Base-by-base conservation (phyloP, 257 asterid species). In the Solanum dulcamara region DNA sequence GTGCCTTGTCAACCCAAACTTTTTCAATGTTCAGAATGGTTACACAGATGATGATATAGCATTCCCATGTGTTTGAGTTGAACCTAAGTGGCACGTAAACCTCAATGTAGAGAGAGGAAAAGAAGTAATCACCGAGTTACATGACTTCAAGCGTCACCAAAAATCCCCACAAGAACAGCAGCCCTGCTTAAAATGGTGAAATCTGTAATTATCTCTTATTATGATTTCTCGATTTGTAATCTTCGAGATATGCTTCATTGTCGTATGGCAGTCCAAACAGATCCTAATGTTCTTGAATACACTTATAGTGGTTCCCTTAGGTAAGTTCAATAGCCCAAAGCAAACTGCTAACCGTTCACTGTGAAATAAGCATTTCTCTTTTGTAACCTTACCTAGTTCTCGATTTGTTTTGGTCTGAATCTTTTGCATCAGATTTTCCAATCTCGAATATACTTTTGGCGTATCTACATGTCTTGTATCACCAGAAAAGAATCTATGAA, bases 171-270 rank as follows among this genome's bases (percentile, higher is more conserved):
- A 87, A 59, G 86, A 85, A 44, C 88, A 87, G 55, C 53, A 51
- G 5, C 89, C 89, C 53, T 85, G 68, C 74, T 87, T 85, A 85
- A 87, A 87, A 82, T 81, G 89, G 81, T 87, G 89, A 33, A 87
- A 87, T 79, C 89, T 87, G 51, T 84, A 87, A 18, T 48, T 85
- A 85, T 87, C 88, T 37, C 87, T 81, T 15, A 87, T 44, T 51
- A 72, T 48, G 35, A 87, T 60, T 18, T 85, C 87, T 40, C 64
- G 57, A 30, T 85, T 30, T 38, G 84, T 33, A 59, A 35, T 35
- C 51, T 46, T 81, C 8, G 89, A 85, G 22, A 85, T 81, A 15
- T 84, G 83, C 51, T 87, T 85, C 87, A 87, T 81, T 24, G 81
- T 81, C 0, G 50, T 66, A 51, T 87, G 88, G 28, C 88, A 87